phyloP scores from a whole-genome alignment of 305 asterid genomes.

The Rubia peregrina region DNA sequence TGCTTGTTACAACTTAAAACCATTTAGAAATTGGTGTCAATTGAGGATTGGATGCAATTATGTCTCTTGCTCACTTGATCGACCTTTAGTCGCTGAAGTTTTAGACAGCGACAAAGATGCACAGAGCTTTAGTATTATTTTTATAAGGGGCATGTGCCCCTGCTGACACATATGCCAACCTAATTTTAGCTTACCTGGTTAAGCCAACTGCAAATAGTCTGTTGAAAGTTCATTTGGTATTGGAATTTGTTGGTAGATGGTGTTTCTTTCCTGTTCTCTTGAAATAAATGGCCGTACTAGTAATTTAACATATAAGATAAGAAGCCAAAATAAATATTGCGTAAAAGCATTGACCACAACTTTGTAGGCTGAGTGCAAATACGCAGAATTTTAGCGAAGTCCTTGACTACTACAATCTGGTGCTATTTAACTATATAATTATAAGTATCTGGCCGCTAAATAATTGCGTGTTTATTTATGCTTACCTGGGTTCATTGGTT shows the following conservation, averaged over 20 bases:
- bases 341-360: neutral
- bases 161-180: neutral
- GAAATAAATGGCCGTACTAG: neutral
- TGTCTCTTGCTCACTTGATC: neutral
- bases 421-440: neutral
- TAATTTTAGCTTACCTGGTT: no score
- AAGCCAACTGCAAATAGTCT: neutral
- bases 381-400: neutral
- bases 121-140: neutral
- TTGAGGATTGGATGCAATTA: neutral
- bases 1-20: neutral
- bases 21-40: neutral
- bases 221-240: no score
- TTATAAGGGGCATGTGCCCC: neutral
- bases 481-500: neutral
- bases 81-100: neutral
- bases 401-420: neutral
- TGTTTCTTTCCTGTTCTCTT: neutral
- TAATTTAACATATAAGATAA: neutral
- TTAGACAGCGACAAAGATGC: neutral
- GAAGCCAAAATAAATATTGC: neutral
- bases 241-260: neutral
- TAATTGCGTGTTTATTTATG: neutral
- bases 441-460: neutral
- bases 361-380: neutral